phyloP scores from a whole-genome alignment of 2,329 filamentous ascomycete species.

The Thielaviopsis musarum region DNA sequence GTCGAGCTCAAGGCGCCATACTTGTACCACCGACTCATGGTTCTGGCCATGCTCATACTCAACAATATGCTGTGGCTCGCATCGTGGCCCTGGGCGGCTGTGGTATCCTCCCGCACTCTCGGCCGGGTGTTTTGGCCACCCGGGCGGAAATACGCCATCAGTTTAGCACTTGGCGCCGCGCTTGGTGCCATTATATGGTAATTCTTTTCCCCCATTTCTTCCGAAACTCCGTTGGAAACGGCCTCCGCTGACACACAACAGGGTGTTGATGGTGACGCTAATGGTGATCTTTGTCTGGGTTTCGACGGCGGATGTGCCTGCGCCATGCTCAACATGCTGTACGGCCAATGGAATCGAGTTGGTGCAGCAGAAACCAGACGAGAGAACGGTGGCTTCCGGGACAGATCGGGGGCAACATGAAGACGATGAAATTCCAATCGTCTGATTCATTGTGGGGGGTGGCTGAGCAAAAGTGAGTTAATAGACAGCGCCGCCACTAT shows the following conservation, averaged over 20 bases:
- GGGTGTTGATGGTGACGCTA: background rate
- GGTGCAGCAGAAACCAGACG: background rate
- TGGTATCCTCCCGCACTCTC: conserved; percentile 18
- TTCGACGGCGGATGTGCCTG: background rate
- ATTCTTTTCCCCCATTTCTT: background rate
- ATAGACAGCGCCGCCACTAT: too few species aligned
- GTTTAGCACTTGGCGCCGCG: conserved; percentile 24
- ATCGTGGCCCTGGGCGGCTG: conserved; percentile 26
- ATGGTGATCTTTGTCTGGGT: background rate
- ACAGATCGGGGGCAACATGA: too few species aligned
- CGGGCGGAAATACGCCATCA: conserved; percentile 15
- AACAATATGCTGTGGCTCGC: conserved; percentile 28
- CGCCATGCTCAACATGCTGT: too few species aligned
- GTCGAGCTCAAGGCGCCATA: conserved; percentile 23
- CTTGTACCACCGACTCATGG: conserved; percentile 23
- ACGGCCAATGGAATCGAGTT: background rate
- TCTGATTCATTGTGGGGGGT: too few species aligned
- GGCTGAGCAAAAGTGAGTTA: too few species aligned
- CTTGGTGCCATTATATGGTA: conserved; percentile 27
- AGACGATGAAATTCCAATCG: too few species aligned
- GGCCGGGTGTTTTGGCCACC: conserved; percentile 12
- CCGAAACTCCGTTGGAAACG: too few species aligned
- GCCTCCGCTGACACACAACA: background rate
- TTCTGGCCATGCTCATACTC: conserved; percentile 22
- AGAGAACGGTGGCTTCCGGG: background rate